phyloP scores from a whole-genome alignment of 768 basidiomycete genomes.

The Boletus eberwhitei region DNA sequence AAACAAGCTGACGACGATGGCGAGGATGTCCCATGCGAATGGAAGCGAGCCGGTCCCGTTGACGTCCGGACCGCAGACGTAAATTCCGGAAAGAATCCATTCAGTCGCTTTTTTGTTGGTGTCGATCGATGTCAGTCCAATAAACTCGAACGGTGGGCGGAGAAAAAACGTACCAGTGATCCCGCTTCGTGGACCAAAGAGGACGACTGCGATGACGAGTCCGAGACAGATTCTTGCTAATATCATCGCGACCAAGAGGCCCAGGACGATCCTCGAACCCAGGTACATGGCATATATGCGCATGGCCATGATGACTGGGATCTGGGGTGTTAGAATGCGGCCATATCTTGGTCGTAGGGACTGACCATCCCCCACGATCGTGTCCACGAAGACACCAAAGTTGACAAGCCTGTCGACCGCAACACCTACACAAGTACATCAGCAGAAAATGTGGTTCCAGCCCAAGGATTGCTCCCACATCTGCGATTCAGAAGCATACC shows the following conservation, averaged over 20 bases:
- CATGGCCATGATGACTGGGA: slow-evolving; percentile 16
- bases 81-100: slow-evolving; percentile 13
- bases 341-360: neutral
- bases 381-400: slow-evolving; percentile 9
- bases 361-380: slow-evolving; percentile 11
- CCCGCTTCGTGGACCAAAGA: slow-evolving; percentile 18
- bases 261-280: slow-evolving; percentile 7
- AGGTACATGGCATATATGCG: slow-evolving; percentile 24
- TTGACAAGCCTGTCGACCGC: slow-evolving; percentile 10
- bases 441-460: neutral
- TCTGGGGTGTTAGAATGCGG: neutral
- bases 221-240: slow-evolving; percentile 5
- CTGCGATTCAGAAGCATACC: neutral
- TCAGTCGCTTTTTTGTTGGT: slow-evolving; percentile 11
- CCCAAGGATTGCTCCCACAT: neutral
- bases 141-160: no score
- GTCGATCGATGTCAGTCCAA: neutral
- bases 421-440: slow-evolving; percentile 2
- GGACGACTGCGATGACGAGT: slow-evolving; percentile 4
- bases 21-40: slow-evolving; percentile 16
- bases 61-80: slow-evolving; percentile 12
- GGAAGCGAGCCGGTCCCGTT: slow-evolving; percentile 1
- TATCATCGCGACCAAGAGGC: slow-evolving; percentile 4
- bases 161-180: slow-evolving; percentile 6
- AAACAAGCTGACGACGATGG: slow-evolving; percentile 7